Evolutionary conservation across 2,329 filamentous ascomycete species (phyloP).

Genomic region (Trichoderma lentiforme): DNA sequence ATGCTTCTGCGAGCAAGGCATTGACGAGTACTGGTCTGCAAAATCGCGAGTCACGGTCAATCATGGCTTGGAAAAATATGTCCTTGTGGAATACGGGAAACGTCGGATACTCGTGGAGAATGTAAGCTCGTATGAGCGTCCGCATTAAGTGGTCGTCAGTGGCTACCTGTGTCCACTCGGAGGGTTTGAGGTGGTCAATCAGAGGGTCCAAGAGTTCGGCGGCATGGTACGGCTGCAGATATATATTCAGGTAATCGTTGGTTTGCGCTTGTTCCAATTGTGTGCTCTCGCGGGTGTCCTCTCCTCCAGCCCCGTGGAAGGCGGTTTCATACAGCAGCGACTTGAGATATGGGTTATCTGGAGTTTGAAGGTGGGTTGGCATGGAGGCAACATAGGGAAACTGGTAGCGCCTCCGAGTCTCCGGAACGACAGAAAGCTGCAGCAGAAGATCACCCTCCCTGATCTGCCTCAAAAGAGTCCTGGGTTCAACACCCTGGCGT

Average conservation of each 20-base stretch:
- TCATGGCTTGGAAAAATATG: constrained; percentile 37
- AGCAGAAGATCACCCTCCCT: constrained; percentile 35
- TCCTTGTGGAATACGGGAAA: constrained; percentile 35
- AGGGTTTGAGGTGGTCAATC: constrained; percentile 28
- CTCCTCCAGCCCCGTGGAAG: not conserved
- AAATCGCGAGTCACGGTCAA: constrained; percentile 25
- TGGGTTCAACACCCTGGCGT: constrained; percentile 23
- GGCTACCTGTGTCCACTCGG: constrained; percentile 34
- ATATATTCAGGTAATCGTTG: not conserved
- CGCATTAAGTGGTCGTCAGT: constrained; percentile 32
- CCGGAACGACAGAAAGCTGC: constrained; percentile 33
- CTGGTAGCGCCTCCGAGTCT: constrained; percentile 34
- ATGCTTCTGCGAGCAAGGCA: constrained; percentile 31
- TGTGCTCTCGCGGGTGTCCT: not conserved
- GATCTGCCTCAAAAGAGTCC: constrained; percentile 32
- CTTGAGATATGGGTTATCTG: constrained; percentile 24
- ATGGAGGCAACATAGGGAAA: constrained; percentile 33
- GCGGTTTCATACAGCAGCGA: constrained; percentile 24
- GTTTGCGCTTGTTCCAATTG: no score
- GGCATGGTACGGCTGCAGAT: constrained; percentile 34
- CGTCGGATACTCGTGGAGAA: constrained; percentile 32
- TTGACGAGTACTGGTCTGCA: constrained; percentile 39
- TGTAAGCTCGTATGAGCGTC: constrained; percentile 25
- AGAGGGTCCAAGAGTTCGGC: constrained; percentile 30
- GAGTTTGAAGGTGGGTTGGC: constrained; percentile 26